phyloP scores from a whole-genome alignment of 2,329 filamentous ascomycete species.

The Hypocreales sp. region DNA sequence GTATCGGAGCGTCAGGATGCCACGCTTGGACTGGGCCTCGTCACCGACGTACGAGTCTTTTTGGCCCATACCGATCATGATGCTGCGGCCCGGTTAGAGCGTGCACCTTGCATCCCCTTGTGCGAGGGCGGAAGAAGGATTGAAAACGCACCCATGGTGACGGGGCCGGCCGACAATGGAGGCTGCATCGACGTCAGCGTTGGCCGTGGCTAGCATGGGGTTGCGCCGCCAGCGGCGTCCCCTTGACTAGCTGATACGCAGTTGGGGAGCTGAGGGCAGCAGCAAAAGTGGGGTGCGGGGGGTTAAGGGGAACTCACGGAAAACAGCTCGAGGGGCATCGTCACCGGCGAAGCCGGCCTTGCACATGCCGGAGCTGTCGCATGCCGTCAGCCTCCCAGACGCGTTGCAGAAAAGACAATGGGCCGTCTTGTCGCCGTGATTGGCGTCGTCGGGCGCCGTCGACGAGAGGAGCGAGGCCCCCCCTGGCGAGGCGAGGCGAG shows the following conservation, averaged over 20 bases:
- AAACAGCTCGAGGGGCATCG: constrained; percentile 98
- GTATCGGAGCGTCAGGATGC: constrained; percentile 99
- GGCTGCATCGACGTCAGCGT: constrained; percentile 41
- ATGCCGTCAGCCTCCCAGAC: constrained; percentile 20
- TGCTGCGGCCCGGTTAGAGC: constrained; percentile 40
- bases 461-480: neutral
- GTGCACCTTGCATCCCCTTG: too few species aligned
- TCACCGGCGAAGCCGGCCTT: constrained; percentile 99
- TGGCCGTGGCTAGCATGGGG: neutral
- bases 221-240: too few species aligned
- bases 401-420: neutral
- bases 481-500: constrained; percentile 6
- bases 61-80: constrained; percentile 99
- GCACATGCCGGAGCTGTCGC: constrained; percentile 97
- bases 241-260: constrained; percentile 3
- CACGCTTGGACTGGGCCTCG: constrained; percentile 99
- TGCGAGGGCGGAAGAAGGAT: too few species aligned
- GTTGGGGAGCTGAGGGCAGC: constrained; percentile 3
- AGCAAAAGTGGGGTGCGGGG: constrained; percentile 20
- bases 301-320: constrained; percentile 96
- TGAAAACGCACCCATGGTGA: constrained; percentile 84
- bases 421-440: too few species aligned
- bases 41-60: constrained; percentile 99
- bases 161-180: constrained; percentile 99
- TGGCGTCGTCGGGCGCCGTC: neutral